Evolutionary conservation across 805 yeast genomes (phyloP), one percentile per base, ranked within the genome.

Genomic region (Candida sakaeoensis): DNA sequence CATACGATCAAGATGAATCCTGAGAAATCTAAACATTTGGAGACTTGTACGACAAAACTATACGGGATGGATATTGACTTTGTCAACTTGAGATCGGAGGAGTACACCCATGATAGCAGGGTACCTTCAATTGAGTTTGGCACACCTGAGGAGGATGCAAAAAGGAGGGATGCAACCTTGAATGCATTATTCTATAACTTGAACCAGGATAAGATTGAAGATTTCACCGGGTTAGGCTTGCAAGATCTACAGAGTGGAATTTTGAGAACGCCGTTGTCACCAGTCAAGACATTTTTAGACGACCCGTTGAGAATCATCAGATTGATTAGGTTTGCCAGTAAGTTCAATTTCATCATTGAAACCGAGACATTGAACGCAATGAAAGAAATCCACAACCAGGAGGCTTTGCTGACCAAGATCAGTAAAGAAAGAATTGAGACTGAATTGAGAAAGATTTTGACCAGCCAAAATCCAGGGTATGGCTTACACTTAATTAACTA

Each of bases 1-100:
- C 95, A 90, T 56, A 85, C 82, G 42, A 89, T 93, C 46, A 89
- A 85, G 45, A 81, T 82, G 57, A 93, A 95, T 60, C 99, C 99
- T 0, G 97, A 86, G 47, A 91, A 90, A 59, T 85, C 95, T 1
- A 95, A 93, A 63, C 99, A 93, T 65, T 66, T 93, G 50, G 99
- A 93, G 53, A 95, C 99, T 1, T 95, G 97, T 30, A 93, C 97
- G 3, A 89, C 96, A 1, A 85, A 80, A 52, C 61, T 93, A 8
- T 86, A 75, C 53, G 95, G 82, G 1, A 58, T 83, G n/a, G 96
- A 88, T 52, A 77, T 93, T 39, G 99, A 93, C 63, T 88, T 93
- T 57, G 99, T 95, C 37, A 91, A 91, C 59, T 68, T 93, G 47
- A 69, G 99, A 47, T 80, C 82, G 27, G 99, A 93, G 55, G 84